Evolutionary conservation across 2,329 filamentous ascomycete species (phyloP).

Genomic region (Penicillium brevicompactum): DNA sequence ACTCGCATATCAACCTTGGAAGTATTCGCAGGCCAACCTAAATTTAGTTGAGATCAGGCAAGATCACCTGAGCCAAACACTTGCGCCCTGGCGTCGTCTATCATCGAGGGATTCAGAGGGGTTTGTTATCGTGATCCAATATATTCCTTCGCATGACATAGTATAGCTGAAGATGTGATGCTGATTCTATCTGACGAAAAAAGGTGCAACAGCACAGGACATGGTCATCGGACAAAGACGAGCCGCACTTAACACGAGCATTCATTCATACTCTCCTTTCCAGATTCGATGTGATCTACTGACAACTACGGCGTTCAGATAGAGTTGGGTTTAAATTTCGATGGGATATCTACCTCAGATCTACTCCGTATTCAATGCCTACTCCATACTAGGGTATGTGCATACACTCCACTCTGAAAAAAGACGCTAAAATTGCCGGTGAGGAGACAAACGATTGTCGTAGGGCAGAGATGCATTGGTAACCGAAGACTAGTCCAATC

Average conservation of each 20-base stretch:
- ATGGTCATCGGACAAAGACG: no score
- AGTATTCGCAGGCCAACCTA: constrained; percentile 1
- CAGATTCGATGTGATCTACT: no score
- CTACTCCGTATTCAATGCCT: background rate
- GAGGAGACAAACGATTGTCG: background rate
- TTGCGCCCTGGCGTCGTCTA: background rate
- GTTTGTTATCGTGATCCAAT: no score
- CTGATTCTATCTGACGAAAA: no score
- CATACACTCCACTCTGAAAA: background rate
- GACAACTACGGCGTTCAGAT: background rate
- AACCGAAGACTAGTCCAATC: background rate
- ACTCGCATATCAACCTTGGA: background rate
- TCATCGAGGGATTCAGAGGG: background rate
- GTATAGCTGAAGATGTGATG: no score
- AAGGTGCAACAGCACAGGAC: no score
- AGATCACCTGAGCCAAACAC: background rate
- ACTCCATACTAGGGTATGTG: background rate
- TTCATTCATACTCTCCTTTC: background rate
- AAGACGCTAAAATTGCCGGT: background rate
- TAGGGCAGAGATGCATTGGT: background rate
- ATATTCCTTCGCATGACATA: no score
- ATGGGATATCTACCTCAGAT: background rate
- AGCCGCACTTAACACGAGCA: no score
- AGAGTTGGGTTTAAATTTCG: background rate
- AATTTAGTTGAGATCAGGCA: constrained; percentile 3